These are phyloP conservation scores for Cantharellus cinnabarinus DNA, from an alignment of 768 basidiomycete species.

Conservation along the genomic window DNA sequence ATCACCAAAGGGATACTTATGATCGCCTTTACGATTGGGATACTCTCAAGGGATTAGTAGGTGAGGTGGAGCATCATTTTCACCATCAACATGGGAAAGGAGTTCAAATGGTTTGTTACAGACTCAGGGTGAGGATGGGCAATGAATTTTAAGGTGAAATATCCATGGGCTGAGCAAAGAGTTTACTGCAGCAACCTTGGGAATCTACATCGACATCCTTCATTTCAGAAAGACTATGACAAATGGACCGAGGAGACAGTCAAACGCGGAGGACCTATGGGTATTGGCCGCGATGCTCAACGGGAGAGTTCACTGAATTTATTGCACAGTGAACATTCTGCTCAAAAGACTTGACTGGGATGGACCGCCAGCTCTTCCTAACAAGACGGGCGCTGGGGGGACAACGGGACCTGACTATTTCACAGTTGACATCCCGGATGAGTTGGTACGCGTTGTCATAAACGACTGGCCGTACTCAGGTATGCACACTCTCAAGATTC, in stretches of 20 bases:
- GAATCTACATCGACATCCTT: conserved; percentile 50
- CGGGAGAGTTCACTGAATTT: not conserved
- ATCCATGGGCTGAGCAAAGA: not conserved
- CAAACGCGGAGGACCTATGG: conserved; percentile 40
- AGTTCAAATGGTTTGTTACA: not conserved
- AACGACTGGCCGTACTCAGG: conserved; percentile 87
- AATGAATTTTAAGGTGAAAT: not conserved
- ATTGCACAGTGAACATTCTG: conserved; percentile 46
- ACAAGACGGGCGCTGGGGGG: not conserved
- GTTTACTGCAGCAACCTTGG: conserved; percentile 42
- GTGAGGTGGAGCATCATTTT: not conserved
- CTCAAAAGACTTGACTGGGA: conserved; percentile 48
- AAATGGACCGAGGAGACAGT: conserved; percentile 35
- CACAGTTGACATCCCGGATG: conserved; percentile 34
- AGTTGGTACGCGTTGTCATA: conserved; percentile 46
- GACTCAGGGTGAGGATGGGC: not conserved
- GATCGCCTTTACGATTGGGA: conserved; percentile 6
- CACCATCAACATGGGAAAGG: not conserved
- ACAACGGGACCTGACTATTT: conserved; percentile 33
- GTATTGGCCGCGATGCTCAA: conserved; percentile 18
- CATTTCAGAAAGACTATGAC: conserved; percentile 46
- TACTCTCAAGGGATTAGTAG: conserved; percentile 7
- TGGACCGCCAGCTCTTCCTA: conserved; percentile 5
- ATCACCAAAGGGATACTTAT: not conserved
- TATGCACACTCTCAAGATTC: conserved; percentile 14